A percentile compares a stretch with the other conserved stretches of the same genome.
Evolutionary conservation across 208 protist genomes (phyloP).

Genomic region (Herpetomonas tarakana): DNA sequence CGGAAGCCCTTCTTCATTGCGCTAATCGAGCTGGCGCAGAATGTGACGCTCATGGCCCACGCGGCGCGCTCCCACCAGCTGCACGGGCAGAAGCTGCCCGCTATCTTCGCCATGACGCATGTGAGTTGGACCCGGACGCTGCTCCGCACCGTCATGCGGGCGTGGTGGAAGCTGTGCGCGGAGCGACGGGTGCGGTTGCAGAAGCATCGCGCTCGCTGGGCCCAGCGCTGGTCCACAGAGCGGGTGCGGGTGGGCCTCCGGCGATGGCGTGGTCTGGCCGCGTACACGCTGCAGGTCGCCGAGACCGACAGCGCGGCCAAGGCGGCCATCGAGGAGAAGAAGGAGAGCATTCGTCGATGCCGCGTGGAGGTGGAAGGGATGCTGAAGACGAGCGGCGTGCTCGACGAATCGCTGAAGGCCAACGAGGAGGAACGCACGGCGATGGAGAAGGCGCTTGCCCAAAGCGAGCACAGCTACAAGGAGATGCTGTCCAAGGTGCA

Average conservation of each 20-base stretch:
- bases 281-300: slow-evolving; percentile 30
- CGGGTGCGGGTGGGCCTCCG: slow-evolving; percentile 36
- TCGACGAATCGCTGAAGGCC: slow-evolving; percentile 29
- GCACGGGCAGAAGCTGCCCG: slow-evolving; percentile 49
- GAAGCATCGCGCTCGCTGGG: slow-evolving; percentile 61
- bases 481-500: slow-evolving; percentile 42
- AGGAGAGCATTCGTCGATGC: slow-evolving; percentile 26
- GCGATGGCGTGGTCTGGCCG: slow-evolving; percentile 58
- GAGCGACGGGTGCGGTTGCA: slow-evolving; percentile 49
- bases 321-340: slow-evolving; percentile 31
- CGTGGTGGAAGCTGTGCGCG: slow-evolving; percentile 46
- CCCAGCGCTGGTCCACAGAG: slow-evolving; percentile 44
- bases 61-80: slow-evolving; percentile 35
- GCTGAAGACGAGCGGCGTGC: slow-evolving; percentile 19
- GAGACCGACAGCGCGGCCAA: slow-evolving; percentile 37
- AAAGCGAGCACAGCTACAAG: slow-evolving; percentile 48
- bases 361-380: slow-evolving; percentile 38
- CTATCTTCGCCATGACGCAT: slow-evolving; percentile 50
- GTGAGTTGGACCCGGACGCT: slow-evolving; percentile 53
- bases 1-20: slow-evolving; percentile 75
- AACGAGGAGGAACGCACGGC: slow-evolving; percentile 31
- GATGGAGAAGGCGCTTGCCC: slow-evolving; percentile 26
- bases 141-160: slow-evolving; percentile 48
- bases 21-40: slow-evolving; percentile 46
- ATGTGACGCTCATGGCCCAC: slow-evolving; percentile 42